Evolutionary conservation across 2,329 filamentous ascomycete genomes (phyloP).

Genomic region (Exophiala dermatitidis): DNA sequence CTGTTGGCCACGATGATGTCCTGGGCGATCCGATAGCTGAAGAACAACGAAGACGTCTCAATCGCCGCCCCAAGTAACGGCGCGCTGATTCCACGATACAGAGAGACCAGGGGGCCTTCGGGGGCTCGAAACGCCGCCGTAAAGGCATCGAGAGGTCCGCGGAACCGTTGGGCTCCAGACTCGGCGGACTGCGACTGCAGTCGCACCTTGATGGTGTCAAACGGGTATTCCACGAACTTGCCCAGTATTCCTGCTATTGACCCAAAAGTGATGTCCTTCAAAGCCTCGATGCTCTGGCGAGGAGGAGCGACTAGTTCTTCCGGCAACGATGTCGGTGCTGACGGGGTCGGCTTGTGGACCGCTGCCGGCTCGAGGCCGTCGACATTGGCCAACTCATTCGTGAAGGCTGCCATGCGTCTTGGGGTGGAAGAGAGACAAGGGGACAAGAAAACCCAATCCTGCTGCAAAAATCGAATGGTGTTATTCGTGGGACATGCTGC

Average conservation of each 20-base stretch:
- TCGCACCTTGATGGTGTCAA: constrained; percentile 96
- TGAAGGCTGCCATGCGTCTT: constrained; percentile 23
- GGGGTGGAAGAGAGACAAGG: background rate
- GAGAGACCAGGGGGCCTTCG: constrained; percentile 64
- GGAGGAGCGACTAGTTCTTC: constrained; percentile 22
- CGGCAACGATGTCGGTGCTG: background rate
- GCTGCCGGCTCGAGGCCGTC: constrained; percentile 13
- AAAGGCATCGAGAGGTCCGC: constrained; percentile 85
- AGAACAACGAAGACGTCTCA: constrained; percentile 87
- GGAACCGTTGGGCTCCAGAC: constrained; percentile 42
- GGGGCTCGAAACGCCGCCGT: constrained; percentile 64
- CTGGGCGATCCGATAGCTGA: constrained; percentile 68
- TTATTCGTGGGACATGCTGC: constrained; percentile 35
- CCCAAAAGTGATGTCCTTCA: constrained; percentile 83
- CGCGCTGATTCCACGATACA: constrained; percentile 90
- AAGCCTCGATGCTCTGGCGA: constrained; percentile 55
- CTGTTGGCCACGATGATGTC: constrained; percentile 58
- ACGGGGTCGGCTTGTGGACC: constrained; percentile 2
- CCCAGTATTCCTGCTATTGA: constrained; percentile 80
- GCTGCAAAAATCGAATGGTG: constrained; percentile 12
- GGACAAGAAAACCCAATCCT: background rate
- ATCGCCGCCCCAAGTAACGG: constrained; percentile 84
- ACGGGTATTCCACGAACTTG: constrained; percentile 97
- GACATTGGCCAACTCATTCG: constrained; percentile 19
- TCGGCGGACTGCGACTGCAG: constrained; percentile 89